Base-by-base conservation (phyloP, 371 early-diverging fungal genomes). In the Catenaria anguillulae region DNA sequence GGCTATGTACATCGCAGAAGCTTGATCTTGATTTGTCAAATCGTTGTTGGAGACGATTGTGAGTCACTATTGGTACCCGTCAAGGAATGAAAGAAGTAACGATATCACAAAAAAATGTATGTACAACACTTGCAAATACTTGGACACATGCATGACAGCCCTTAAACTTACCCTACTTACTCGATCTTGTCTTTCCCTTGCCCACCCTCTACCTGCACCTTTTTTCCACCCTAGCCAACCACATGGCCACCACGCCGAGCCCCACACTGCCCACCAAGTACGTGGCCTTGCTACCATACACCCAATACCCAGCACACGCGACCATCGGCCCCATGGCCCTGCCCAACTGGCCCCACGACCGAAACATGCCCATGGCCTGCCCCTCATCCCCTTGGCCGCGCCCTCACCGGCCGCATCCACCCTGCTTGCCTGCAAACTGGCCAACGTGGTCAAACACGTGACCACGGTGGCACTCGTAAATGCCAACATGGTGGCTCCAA, bases 401-500 rank as follows among this genome's bases (percentile, higher is more conserved):
- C 40, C 40, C 10, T 40, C 40, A 5, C 17, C 40, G 40, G 5
- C 10, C 40, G 5, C 40, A 40, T 17, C 17, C 10, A 10, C 40
- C 40, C 40, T 17, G 40, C 5, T 40, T 17, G 40, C 10, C 80
- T 40, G 77, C 70, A 59, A 60, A 35, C 75, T 75, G 13, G 80
- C 91, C 66, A 94, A 67, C 36, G 86, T 79, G 12, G 90, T 94
- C 63, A 97, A 73, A 55, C 87, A 84, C 64, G 86, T 92, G 37
- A 92, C 93, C 0, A 96, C 97, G 0, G 96, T 95, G 23, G 93
- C 95, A 33, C 87, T 86, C 0, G 97, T 89, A 60, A 93, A 79
- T 0, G 92, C 89, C 65, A 96, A 70, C 34, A 84, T 86, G n/a
- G 82, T 73, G 0, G 87, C 87, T 23, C 60, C 67, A 62, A 75